Evolutionary conservation across 2,329 filamentous ascomycete genomes (phyloP).

Genomic region (Colletotrichum truncatum): DNA sequence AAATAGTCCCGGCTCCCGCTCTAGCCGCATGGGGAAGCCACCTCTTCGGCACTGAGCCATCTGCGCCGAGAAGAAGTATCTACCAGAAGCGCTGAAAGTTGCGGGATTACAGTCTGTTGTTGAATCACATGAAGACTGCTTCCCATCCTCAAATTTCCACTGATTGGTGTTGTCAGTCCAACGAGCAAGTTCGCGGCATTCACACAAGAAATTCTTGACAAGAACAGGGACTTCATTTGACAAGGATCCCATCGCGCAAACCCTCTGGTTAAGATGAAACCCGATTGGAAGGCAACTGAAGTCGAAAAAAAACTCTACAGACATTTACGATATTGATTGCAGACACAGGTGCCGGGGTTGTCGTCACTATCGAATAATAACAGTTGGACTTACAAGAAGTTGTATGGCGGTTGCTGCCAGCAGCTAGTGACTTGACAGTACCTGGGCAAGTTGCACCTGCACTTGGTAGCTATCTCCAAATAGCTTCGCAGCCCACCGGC

Average conservation of each 20-base stretch:
- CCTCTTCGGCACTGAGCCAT: slow-evolving; percentile 14
- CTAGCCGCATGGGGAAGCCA: slow-evolving; percentile 16
- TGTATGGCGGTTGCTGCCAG: too few relatives aligned
- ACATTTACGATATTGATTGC: too few relatives aligned
- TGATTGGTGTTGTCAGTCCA: neutral
- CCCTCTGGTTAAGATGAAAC: too few relatives aligned
- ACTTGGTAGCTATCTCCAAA: too few relatives aligned
- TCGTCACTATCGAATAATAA: too few relatives aligned
- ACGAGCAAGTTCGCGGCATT: neutral
- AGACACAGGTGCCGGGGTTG: too few relatives aligned
- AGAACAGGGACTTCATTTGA: neutral
- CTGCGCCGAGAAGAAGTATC: neutral
- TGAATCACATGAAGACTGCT: slow-evolving; percentile 18
- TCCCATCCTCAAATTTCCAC: neutral
- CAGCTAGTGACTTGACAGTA: too few relatives aligned
- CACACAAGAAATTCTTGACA: neutral
- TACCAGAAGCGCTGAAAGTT: neutral
- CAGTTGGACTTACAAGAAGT: too few relatives aligned
- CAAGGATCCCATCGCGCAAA: neutral
- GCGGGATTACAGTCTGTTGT: neutral
- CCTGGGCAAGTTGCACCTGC: too few relatives aligned
- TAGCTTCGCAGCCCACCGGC: neutral
- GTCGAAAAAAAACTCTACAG: too few relatives aligned
- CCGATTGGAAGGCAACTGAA: too few relatives aligned
- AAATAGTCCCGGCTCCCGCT: neutral